Percentiles rank a stretch among this genome's conserved stretches.
phyloP scores from a whole-genome alignment of 441 rosid species.

The Codiaeum variegatum region DNA sequence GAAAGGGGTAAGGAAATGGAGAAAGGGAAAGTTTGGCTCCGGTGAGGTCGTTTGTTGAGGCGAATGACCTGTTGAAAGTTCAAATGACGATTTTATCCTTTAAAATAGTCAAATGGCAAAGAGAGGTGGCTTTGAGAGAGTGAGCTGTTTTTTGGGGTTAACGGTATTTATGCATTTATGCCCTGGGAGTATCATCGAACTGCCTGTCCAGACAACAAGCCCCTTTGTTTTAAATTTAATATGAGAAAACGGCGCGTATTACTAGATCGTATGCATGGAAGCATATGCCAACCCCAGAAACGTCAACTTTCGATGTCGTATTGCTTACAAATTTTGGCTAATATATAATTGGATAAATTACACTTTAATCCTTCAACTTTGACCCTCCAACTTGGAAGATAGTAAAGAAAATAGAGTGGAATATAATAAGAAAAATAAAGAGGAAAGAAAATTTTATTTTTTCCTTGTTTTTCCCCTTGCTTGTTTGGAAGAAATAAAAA shows the following conservation, averaged over 20 bases:
- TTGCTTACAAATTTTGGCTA: no score
- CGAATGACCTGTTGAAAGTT: neutral
- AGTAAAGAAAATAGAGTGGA: no score
- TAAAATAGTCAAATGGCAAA: neutral
- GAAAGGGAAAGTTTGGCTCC: constrained; percentile 28
- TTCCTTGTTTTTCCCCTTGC: no score
- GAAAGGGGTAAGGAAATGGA: constrained; percentile 18
- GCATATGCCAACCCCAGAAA: neutral
- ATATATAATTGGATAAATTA: no score
- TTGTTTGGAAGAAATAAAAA: no score
- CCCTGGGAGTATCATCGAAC: constrained; percentile 4
- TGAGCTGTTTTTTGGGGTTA: neutral
- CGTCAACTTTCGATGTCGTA: neutral
- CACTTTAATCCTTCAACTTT: no score
- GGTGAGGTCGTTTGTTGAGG: constrained; percentile 34
- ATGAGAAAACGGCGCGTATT: neutral
- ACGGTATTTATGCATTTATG: neutral
- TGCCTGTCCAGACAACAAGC: constrained; percentile 15
- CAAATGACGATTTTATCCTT: constrained; percentile 13
- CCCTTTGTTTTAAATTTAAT: neutral
- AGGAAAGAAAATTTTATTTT: no score
- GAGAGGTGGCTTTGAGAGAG: neutral
- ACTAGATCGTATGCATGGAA: neutral
- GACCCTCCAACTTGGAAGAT: no score
- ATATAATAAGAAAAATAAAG: no score